Evolutionary conservation across 1,284 basidiomycete genomes (phyloP), one percentile per base, ranked within the genome.

Genomic region (Laetiporus sulphureus): DNA sequence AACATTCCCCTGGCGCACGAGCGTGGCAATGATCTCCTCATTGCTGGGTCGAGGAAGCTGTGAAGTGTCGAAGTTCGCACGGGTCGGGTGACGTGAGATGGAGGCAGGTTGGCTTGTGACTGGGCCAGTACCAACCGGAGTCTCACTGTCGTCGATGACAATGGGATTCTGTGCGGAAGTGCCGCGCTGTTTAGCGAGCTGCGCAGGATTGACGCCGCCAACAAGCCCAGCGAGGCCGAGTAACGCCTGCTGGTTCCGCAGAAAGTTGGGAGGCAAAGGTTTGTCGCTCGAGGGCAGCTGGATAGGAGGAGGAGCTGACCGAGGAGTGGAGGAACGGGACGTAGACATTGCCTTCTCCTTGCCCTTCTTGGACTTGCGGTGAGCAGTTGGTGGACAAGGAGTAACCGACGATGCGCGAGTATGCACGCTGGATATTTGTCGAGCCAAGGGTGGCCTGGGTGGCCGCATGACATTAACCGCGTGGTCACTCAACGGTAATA

Each of bases 151-250:
- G 21, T 84, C 79, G 20, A 87, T 62, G 4, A 85, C 67, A 34
- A 87, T 87, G 0, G 84, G 83, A 57, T 85, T 77, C 7, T 68
- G 55, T 7, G 76, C 58, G 0, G 73, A 73, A 0, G 69, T 61
- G 5, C 83, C 84, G 22, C 68, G 70, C 8, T 61, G 63, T 27
- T 52, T 54, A 15, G 62, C 60, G 4, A 83, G 60, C 16, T 68
- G 67, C 2, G 77, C 66, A 22, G 83, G 77, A 40, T 76, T 77
- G 19, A 88, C 64, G 5, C 74, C 74, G 24, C 72, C 76, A 11
- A 87, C 74, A 34, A 83, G 60, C 32, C 84, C 84, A 6, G 84
- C 84, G 18, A 72, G 69, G 8, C 83, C 84, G 5, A 87, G 68
- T 5, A 88, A 63, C 0, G 78, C 78, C 34, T 77, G 68, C 53